These are phyloP conservation scores for Pichiaceae sp. DNA, from an alignment of 1,139 yeast genomes.

Conservation along the genomic window DNA sequence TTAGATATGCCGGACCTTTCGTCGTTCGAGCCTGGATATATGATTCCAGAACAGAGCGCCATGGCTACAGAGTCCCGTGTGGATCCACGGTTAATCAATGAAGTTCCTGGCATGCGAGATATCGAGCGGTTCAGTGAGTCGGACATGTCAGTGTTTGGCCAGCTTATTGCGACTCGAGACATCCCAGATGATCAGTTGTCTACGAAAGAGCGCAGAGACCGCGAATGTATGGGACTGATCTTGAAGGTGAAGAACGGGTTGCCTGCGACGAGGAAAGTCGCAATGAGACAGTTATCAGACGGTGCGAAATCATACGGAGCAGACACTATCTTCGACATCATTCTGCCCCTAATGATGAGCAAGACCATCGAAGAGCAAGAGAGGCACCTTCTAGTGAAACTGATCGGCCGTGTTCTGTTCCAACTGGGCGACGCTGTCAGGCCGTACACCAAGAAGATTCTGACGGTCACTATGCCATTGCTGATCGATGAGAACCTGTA, in stretches of 20 bases:
- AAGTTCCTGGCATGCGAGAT: conserved; percentile 57
- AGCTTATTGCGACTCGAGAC: conserved; percentile 36
- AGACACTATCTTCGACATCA: conserved; percentile 47
- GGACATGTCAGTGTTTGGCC: conserved; percentile 67
- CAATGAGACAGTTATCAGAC: conserved; percentile 62
- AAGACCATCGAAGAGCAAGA: conserved; percentile 73
- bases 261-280: conserved; percentile 57
- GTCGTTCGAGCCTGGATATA: conserved; percentile 24
- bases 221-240: conserved; percentile 54
- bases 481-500: conserved; percentile 72
- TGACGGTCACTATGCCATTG: conserved; percentile 72
- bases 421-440: conserved; percentile 56
- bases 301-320: conserved; percentile 65
- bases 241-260: conserved; percentile 74
- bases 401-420: conserved; percentile 60
- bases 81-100: conserved; percentile 36
- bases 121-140: conserved; percentile 62
- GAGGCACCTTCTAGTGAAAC: conserved; percentile 71
- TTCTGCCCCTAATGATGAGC: conserved; percentile 70
- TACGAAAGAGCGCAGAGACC: conserved; percentile 48
- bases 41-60: conserved; percentile 28
- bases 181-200: conserved; percentile 29
- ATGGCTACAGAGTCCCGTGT: conserved; percentile 9
- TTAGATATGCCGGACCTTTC: conserved; percentile 29
- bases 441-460: conserved; percentile 67